A percentile compares a stretch with the other conserved stretches of the same genome.
Evolutionary conservation across 2,329 filamentous ascomycete genomes (phyloP).

Genomic region (Phoma sp.): DNA sequence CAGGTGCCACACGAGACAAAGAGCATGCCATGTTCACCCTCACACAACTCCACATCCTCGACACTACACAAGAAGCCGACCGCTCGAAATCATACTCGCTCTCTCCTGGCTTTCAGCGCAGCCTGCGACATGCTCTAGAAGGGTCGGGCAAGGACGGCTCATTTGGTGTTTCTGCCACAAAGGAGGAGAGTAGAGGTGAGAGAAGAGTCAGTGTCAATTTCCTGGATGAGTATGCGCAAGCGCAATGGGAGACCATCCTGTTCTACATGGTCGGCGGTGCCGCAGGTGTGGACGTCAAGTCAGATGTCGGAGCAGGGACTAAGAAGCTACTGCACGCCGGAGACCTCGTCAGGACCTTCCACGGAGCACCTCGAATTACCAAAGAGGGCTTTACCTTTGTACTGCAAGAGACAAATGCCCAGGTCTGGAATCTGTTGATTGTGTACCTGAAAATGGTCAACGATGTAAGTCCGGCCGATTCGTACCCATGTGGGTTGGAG

Average conservation of each 20-base stretch:
- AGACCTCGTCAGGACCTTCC: constrained; percentile 73
- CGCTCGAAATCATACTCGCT: constrained; percentile 77
- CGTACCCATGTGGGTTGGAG: neutral
- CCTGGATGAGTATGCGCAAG: constrained; percentile 84
- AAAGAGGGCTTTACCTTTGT: constrained; percentile 94
- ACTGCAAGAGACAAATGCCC: constrained; percentile 92
- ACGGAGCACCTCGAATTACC: constrained; percentile 75
- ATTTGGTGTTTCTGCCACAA: constrained; percentile 84
- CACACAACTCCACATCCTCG: constrained; percentile 84
- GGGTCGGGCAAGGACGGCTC: constrained; percentile 85
- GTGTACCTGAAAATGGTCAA: constrained; percentile 90
- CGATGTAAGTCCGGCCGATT: constrained; percentile 50
- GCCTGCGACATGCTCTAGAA: constrained; percentile 84
- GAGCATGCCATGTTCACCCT: constrained; percentile 85
- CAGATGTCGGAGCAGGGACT: constrained; percentile 67
- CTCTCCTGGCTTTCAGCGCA: constrained; percentile 81
- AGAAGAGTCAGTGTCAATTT: constrained; percentile 73
- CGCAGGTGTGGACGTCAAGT: constrained; percentile 53
- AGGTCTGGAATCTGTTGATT: constrained; percentile 94
- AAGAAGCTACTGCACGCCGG: constrained; percentile 84
- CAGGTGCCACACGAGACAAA: constrained; percentile 74
- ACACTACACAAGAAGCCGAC: constrained; percentile 61
- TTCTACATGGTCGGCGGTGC: constrained; percentile 91
- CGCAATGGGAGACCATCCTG: constrained; percentile 94
- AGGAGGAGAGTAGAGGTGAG: constrained; percentile 65